Conservation (phyloP, 345 rosid species). For the Syzygium oleosum region DNA sequence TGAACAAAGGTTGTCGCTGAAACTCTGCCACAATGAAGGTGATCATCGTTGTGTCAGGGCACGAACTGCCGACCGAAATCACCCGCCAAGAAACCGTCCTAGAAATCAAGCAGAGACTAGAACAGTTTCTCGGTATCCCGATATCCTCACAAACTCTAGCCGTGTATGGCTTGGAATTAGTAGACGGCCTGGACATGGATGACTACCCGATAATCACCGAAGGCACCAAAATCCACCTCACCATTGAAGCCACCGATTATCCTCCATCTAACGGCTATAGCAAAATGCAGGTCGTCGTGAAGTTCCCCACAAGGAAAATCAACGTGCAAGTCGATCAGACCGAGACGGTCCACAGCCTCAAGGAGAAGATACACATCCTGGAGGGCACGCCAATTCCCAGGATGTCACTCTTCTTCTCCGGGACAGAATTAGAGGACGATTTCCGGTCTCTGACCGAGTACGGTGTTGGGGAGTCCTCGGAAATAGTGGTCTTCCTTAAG, state of each 20-base stretch:
- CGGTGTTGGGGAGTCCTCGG: slow-evolving; percentile 50
- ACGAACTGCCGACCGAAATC: slow-evolving; percentile 47
- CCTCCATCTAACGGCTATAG: neutral
- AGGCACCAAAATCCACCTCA: slow-evolving; percentile 66
- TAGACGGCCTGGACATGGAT: slow-evolving; percentile 87
- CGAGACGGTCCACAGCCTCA: slow-evolving; percentile 76
- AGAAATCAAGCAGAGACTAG: slow-evolving; percentile 49
- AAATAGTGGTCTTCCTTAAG: slow-evolving; percentile 53
- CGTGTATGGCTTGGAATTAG: slow-evolving; percentile 64
- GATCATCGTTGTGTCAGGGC: slow-evolving; percentile 29
- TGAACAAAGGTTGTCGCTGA: neutral
- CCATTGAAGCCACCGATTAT: slow-evolving; percentile 16
- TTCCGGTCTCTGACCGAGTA: slow-evolving; percentile 59
- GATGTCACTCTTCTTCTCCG: slow-evolving; percentile 55
- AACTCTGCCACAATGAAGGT: slow-evolving; percentile 31
- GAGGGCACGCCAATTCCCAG: slow-evolving; percentile 54
- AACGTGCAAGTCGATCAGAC: slow-evolving; percentile 49
- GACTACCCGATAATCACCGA: slow-evolving; percentile 72
- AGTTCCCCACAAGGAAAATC: slow-evolving; percentile 43
- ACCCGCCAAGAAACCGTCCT: slow-evolving; percentile 47
- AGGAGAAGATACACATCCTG: slow-evolving; percentile 68
- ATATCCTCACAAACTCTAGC: slow-evolving; percentile 41
- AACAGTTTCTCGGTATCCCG: slow-evolving; percentile 47
- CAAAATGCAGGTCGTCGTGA: slow-evolving; percentile 40
- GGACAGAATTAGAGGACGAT: slow-evolving; percentile 63